These are phyloP conservation scores for Blastobotrys terrestris DNA, from an alignment of 805 yeast species.

Conservation along the genomic window DNA sequence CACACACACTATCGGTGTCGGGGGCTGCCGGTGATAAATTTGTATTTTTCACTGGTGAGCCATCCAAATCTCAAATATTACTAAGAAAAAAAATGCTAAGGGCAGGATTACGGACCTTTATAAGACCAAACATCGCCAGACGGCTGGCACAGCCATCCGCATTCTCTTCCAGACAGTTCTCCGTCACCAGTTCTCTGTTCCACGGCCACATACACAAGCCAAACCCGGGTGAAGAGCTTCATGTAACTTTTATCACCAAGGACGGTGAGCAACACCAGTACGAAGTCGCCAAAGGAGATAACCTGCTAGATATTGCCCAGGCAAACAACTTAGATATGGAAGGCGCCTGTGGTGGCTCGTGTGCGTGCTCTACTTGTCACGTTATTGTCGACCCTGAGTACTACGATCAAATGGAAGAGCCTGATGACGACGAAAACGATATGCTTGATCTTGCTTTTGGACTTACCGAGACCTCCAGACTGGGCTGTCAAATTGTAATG, in stretches of 20 bases:
- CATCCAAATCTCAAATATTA: background rate
- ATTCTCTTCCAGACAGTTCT: background rate
- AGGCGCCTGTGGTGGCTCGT: constrained; percentile 96
- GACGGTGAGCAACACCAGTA: constrained; percentile 78
- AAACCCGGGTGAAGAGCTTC: constrained; percentile 86
- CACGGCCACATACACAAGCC: constrained; percentile 93
- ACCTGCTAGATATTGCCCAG: constrained; percentile 89
- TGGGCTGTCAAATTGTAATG: constrained; percentile 93
- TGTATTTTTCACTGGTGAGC: background rate
- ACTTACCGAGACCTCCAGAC: constrained; percentile 88
- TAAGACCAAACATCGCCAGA: background rate
- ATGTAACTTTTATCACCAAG: constrained; percentile 82
- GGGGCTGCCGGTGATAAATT: background rate
- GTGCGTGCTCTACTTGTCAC: constrained; percentile 98
- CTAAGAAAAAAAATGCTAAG: constrained; percentile 1
- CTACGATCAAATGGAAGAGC: constrained; percentile 88
- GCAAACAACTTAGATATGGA: constrained; percentile 92
- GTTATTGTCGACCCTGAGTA: constrained; percentile 92
- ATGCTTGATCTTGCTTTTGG: constrained; percentile 98
- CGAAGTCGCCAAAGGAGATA: constrained; percentile 91
- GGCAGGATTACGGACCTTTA: background rate
- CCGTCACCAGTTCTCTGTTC: background rate
- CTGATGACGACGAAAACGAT: constrained; percentile 96
- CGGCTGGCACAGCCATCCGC: background rate
- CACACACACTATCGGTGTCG: background rate